phyloP scores from a whole-genome alignment of 805 yeast species.

The Yarrowia phangngaensis region DNA sequence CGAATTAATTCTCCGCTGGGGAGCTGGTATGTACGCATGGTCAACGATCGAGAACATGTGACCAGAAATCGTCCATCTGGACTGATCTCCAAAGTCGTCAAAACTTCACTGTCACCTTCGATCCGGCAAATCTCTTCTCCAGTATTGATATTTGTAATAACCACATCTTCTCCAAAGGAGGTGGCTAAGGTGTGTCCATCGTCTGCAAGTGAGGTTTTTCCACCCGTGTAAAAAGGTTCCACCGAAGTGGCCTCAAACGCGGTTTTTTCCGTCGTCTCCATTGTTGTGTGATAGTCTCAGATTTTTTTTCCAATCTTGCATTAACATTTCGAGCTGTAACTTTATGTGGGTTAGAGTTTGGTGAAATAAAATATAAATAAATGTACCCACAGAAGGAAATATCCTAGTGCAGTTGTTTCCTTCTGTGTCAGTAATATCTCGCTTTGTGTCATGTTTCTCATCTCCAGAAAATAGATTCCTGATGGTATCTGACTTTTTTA shows the following conservation, averaged over 20 bases:
- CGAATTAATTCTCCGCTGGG: conserved; percentile 36
- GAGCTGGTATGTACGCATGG: conserved; percentile 62
- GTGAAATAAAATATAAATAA: no score
- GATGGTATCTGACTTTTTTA: no score
- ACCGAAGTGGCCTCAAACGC: conserved; percentile 50
- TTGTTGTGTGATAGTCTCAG: neutral
- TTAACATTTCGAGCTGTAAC: no score
- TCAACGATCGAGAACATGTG: conserved; percentile 77
- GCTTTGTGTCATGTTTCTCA: neutral
- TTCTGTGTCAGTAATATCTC: neutral
- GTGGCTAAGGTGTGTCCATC: conserved; percentile 69
- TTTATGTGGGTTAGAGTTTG: no score
- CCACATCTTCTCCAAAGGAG: conserved; percentile 71
- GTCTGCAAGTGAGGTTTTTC: conserved; percentile 65
- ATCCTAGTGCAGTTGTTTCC: neutral
- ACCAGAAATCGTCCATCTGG: conserved; percentile 72
- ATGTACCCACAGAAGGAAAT: no score
- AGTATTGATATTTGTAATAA: conserved; percentile 59
- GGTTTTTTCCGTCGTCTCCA: conserved; percentile 36
- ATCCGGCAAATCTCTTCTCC: conserved; percentile 57
- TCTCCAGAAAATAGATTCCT: no score
- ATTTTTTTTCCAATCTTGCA: conserved; percentile 23
- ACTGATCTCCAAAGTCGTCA: conserved; percentile 71
- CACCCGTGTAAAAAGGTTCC: conserved; percentile 84
- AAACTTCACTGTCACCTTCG: conserved; percentile 78